Conservation (phyloP, 2,329 filamentous ascomycete genomes). For the Fusarium praegraminearum region DNA sequence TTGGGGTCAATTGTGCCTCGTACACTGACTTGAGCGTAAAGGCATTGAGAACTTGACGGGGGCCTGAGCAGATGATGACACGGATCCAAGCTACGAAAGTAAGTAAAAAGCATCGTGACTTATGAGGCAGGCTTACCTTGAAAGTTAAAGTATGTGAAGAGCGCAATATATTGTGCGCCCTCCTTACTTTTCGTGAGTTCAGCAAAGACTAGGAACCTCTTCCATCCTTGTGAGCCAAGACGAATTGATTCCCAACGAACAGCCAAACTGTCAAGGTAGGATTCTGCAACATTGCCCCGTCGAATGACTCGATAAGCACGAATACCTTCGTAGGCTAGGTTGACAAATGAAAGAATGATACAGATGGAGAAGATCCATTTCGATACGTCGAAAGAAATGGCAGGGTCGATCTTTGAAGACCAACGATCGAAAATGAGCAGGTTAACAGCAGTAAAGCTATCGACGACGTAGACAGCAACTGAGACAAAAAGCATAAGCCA, state of each 20-base stretch:
- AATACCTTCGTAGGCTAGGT: conserved; percentile 83
- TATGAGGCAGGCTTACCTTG: conserved; percentile 61
- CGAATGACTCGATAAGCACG: conserved; percentile 84
- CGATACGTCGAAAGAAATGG: conserved; percentile 79
- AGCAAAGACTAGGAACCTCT: conserved; percentile 91
- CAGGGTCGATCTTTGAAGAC: conserved; percentile 85
- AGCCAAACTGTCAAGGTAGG: conserved; percentile 89
- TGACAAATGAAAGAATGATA: conserved; percentile 89
- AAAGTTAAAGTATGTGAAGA: conserved; percentile 89
- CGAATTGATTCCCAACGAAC: conserved; percentile 86
- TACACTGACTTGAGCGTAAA: conserved; percentile 90
- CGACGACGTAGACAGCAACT: conserved; percentile 85
- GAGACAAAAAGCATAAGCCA: conserved; percentile 84
- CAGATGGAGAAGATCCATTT: conserved; percentile 97
- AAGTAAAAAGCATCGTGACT: conserved; percentile 11
- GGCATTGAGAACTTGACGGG: conserved; percentile 90
- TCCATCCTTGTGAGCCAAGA: conserved; percentile 81
- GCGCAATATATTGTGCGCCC: conserved; percentile 87
- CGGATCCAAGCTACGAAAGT: conserved; percentile 79
- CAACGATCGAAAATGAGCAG: conserved; percentile 89
- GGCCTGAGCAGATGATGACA: conserved; percentile 89
- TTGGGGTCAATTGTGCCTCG: conserved; percentile 74
- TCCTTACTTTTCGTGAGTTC: conserved; percentile 92
- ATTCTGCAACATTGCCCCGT: conserved; percentile 87
- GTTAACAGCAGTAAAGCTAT: conserved; percentile 94